Evolutionary conservation across 2,329 filamentous ascomycete genomes (phyloP).

Genomic region (Ustilaginoidea virens): DNA sequence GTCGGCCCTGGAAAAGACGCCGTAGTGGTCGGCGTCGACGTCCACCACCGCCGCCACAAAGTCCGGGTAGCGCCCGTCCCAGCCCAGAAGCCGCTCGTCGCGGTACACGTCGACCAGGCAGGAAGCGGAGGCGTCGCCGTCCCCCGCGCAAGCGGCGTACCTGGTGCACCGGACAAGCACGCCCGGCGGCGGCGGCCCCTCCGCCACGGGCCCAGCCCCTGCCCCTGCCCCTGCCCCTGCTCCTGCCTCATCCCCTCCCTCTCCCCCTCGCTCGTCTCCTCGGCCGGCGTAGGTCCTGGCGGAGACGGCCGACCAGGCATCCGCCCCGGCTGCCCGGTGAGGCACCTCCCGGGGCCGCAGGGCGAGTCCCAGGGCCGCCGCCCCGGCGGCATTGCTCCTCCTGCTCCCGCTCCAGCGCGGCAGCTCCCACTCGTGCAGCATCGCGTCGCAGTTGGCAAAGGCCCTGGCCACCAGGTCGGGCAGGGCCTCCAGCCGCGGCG

Average conservation of each 20-base stretch:
- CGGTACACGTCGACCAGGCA: conserved; percentile 13
- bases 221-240: conserved; percentile 3
- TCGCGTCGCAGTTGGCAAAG: conserved; percentile 16
- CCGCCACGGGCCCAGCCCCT: conserved; percentile 1
- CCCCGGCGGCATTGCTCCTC: conserved; percentile 12
- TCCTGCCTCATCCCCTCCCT: background rate
- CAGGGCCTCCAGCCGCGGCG: conserved; percentile 8
- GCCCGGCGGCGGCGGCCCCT: conserved; percentile 9
- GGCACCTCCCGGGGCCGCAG: conserved; percentile 8
- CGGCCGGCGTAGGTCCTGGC: conserved; percentile 6
- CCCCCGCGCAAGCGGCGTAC: conserved; percentile 1
- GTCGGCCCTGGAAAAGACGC: too few relatives aligned
- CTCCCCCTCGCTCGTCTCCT: background rate
- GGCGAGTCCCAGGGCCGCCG: conserved; percentile 7
- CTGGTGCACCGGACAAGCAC: conserved; percentile 11
- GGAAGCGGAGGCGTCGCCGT: background rate
- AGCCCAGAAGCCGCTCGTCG: conserved; percentile 12
- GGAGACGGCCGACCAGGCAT: background rate
- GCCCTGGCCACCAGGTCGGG: conserved; percentile 13
- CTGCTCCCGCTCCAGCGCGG: conserved; percentile 13
- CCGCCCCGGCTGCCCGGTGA: conserved; percentile 8
- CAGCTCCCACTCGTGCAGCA: conserved; percentile 15
- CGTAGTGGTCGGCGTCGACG: conserved; percentile 13
- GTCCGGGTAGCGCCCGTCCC: conserved; percentile 12
- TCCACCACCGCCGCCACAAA: conserved; percentile 15